Evolutionary conservation across 2,329 filamentous ascomycete genomes (phyloP), one percentile per base, ranked within the genome.

Genomic region (Pestalotiopsis sp.): DNA sequence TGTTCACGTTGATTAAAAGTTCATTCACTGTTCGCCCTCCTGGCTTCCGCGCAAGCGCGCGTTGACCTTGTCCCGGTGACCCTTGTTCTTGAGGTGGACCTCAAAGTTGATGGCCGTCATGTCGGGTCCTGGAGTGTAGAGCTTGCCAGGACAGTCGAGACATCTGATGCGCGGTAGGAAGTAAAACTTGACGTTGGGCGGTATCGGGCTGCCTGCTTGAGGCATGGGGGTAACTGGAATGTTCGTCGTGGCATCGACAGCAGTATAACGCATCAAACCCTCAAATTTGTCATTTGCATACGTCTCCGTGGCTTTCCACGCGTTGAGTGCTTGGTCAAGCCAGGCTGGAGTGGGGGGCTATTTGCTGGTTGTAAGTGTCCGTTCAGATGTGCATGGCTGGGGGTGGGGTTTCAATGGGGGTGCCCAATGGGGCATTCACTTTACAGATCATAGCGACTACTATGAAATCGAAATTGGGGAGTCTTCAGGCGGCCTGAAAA

Each of bases 131-230:
- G 95, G 93, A 0, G 95, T 97, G 80, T 99, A 99, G 12, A 97
- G 84, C 80, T 98, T 98, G 38, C 93, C 94, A 0, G 94, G 93
- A 78, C 96, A 98, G 79, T 99, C 96, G 61, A 92, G 89, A 79
- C 96, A 99, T 69, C 93, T 88, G 71, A 99, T 98, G 64, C 96
- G 88, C 9, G 96, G 96, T 64, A 97, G 85, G 81, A 92, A 98
- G 81, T 93, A 92, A 74, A 92, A 93, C 75, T 92, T 93, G 70
- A 93, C 84, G 70, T 92, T 88, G 70, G 86, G 84, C 66, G 87
- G 91, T 9, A 87, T 82, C 9, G 17, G 17, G 59, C 87, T 83
- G 49, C 84, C 85, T 45, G 75, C 71, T 31, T 76, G 79, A 69
- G 79, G 86, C 75, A 78, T 81, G 49, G 90, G 83, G 7, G 31